These are phyloP conservation scores for Crataegus laevigata DNA, from an alignment of 306 rosid genomes.

Conservation along the genomic window DNA sequence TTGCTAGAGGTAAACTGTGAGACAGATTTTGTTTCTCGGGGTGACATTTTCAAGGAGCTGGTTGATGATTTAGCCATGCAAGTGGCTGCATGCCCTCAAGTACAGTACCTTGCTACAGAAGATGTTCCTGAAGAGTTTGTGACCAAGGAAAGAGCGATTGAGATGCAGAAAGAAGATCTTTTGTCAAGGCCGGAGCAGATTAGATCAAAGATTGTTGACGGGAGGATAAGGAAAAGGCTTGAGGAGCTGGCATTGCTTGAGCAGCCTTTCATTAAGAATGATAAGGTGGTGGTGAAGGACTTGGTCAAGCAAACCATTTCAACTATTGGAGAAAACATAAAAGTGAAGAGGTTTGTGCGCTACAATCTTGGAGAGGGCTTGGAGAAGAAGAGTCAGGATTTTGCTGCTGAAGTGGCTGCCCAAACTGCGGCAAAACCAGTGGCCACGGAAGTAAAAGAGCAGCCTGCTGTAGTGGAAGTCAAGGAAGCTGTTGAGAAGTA, in stretches of 20 bases:
- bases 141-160: slow-evolving; percentile 79
- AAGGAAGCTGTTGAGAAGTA: slow-evolving; percentile 65
- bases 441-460: slow-evolving; percentile 39
- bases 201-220: slow-evolving; percentile 84
- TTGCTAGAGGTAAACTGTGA: slow-evolving; percentile 88
- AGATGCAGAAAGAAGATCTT: slow-evolving; percentile 98
- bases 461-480: slow-evolving; percentile 45
- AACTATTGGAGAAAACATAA: slow-evolving; percentile 88
- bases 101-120: slow-evolving; percentile 59
- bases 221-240: slow-evolving; percentile 86
- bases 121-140: slow-evolving; percentile 76
- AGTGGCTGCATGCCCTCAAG: slow-evolving; percentile 97
- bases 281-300: slow-evolving; percentile 77
- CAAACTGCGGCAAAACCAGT: slow-evolving; percentile 71
- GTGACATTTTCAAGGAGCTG: slow-evolving; percentile 86
- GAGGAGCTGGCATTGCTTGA: slow-evolving; percentile 90
- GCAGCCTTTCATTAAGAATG: slow-evolving; percentile 91
- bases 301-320: slow-evolving; percentile 92
- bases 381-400: slow-evolving; percentile 93
- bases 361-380: slow-evolving; percentile 97
- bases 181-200: slow-evolving; percentile 92
- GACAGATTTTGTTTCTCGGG: slow-evolving; percentile 96
- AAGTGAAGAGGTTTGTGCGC: slow-evolving; percentile 86
- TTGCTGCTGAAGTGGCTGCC: slow-evolving; percentile 99
- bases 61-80: slow-evolving; percentile 98